phyloP scores from a whole-genome alignment of 139 green algal species.

The Chlamydomonas asymmetrica region DNA sequence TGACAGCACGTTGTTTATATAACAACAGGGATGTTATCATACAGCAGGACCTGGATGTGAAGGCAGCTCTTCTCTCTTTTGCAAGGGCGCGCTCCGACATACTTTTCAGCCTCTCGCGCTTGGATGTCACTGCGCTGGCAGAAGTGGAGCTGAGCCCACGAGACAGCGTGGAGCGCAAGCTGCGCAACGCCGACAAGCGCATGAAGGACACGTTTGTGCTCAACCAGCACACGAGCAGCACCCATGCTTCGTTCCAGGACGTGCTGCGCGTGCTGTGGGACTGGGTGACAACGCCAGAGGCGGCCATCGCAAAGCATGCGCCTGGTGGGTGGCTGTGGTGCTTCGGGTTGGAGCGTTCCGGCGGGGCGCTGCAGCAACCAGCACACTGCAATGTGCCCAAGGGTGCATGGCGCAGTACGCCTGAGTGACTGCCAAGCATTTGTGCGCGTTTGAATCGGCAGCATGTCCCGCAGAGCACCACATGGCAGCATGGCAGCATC shows the following conservation, averaged over 20 bases:
- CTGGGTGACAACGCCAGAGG: conserved; percentile 4
- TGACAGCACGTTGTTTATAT: no score
- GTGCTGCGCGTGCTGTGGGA: conserved; percentile 25
- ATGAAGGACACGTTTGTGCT: conserved; percentile 3
- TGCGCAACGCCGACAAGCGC: conserved; percentile 10
- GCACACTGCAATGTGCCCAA: neutral
- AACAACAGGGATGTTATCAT: no score
- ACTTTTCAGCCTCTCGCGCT: conserved; percentile 7
- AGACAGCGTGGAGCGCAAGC: conserved; percentile 4
- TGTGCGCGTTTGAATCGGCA: neutral
- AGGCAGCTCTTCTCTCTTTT: conserved; percentile 8
- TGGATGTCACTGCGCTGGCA: neutral
- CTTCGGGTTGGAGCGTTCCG: neutral
- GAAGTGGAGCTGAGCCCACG: neutral
- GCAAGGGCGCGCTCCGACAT: conserved; percentile 11
- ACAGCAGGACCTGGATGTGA: conserved; percentile 1
- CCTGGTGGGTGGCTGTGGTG: neutral
- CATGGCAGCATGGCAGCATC: no score
- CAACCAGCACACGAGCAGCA: neutral
- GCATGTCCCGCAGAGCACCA: neutral
- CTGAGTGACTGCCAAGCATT: neutral
- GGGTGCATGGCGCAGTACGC: neutral
- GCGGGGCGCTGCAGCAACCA: neutral
- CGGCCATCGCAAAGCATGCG: neutral
- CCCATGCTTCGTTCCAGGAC: conserved; percentile 19